Evolutionary conservation across 768 basidiomycete species (phyloP), one percentile per base, ranked within the genome.

Genomic region (Xerocomus brunneocitrinus): DNA sequence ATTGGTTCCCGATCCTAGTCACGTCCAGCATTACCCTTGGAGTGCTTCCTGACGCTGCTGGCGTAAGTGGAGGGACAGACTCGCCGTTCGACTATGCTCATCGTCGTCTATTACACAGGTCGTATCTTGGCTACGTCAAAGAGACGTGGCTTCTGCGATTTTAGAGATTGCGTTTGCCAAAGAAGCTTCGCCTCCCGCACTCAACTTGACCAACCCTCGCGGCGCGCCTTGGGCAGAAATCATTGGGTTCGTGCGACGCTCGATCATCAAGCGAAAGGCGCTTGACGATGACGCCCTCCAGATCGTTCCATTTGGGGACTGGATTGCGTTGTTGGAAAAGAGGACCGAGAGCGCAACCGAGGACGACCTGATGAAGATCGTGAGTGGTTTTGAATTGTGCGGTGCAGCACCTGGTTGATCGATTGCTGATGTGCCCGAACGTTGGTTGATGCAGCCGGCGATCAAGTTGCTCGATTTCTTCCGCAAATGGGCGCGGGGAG

Each of bases 121-220:
- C 5, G 62, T 74, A 7, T 74, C 74, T 0, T 78, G 77, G 79
- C 44, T 79, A 5, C 74, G 78, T 0, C 65, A 70, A 46, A 68
- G 76, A 55, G 61, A 67, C 1, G 76, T 71, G 0, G 72, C 76
- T 0, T 16, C 63, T 30, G 66, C 68, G 0, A 58, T 76, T 5
- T 39, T 73, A 9, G 67, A 74, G 52, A 47, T 61, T 2, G 65
- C 63, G 7, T 62, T 69, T 43, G 22, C 1, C 31, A 52, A 55
- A 24, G 58, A 42, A 0, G 54, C 61, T 0, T 43, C 54, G 0
- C 63, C 63, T 0, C 53, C 65, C 4, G 55, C 64, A 4, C 53
- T 75, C 52, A 72, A 78, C 55, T 52, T 79, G 5, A 61, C 73
- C 0, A 73, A 76, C 55, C 77, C 77, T 8, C 54, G 62, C 5